These are phyloP conservation scores for Colletotrichum spinosum DNA, from an alignment of 2,329 filamentous ascomycete genomes.

Conservation along the genomic window DNA sequence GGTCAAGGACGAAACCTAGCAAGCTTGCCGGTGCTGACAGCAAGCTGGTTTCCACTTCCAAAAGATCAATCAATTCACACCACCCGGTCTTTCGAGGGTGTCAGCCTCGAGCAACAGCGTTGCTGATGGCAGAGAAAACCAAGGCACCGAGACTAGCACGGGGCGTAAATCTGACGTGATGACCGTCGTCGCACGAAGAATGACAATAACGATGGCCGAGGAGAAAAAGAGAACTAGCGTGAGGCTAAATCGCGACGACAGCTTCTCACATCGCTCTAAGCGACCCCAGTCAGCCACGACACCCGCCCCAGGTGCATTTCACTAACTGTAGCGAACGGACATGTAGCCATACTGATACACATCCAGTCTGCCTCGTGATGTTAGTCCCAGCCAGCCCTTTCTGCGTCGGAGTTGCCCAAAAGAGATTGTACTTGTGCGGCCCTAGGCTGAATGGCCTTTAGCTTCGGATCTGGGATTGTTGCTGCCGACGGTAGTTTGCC, in stretches of 20 bases:
- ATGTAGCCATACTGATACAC: not conserved
- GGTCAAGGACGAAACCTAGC: too few species aligned
- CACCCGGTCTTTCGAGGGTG: too few species aligned
- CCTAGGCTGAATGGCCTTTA: not conserved
- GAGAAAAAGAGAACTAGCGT: not conserved
- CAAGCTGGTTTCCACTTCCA: too few species aligned
- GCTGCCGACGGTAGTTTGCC: constrained; percentile 1
- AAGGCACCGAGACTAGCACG: not conserved
- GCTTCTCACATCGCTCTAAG: too few species aligned
- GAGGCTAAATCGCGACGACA: not conserved
- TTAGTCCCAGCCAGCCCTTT: not conserved
- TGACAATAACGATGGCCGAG: too few species aligned
- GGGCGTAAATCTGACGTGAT: constrained; percentile 21
- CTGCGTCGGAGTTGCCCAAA: not conserved
- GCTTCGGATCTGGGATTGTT: not conserved
- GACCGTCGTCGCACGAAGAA: not conserved
- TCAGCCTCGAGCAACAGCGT: too few species aligned
- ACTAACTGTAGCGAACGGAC: not conserved
- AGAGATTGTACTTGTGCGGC: constrained; percentile 4
- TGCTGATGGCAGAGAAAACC: constrained; percentile 5
- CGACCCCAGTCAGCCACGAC: not conserved
- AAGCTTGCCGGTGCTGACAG: too few species aligned
- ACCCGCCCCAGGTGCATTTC: not conserved
- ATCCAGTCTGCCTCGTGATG: constrained; percentile 6
- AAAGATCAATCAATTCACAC: too few species aligned